Evolutionary conservation across 306 rosid species (phyloP), one percentile per base, ranked within the genome.

Genomic region (Rubus parviflorus): DNA sequence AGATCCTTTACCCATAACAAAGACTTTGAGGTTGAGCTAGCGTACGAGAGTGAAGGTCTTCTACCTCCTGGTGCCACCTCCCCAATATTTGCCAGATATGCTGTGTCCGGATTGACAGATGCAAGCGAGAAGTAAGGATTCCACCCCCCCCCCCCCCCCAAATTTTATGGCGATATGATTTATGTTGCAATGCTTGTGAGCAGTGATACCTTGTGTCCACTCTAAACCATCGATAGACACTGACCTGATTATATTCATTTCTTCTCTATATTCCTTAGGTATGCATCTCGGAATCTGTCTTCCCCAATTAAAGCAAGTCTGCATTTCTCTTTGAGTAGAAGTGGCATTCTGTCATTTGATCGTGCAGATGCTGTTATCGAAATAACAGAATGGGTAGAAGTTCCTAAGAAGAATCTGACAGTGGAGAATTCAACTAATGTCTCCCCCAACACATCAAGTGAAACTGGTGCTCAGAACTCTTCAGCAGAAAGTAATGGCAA

Each of bases 311-410:
- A 95, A 87, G 86, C 97, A 75, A 95, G 81, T 82, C 77, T 92
- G 77, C 97, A 95, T 80, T 92, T 92, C 85, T 89, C 97, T 82
- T 88, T 95, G 75, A 92, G 97, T 81, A 88, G 96, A 86, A 92
- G 99, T 88, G 99, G 97, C 84, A 80, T 92, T 80, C 81, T 95
- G 77, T 90, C 96, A 80, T 85, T 95, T 81, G 99, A 95, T 74
- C 89, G 97, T 80, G 97, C 97, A 66, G 99, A 92, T 79, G 97
- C 99, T 73, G 88, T 92, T 71, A 76, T 95, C 71, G 99, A 95
- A 88, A 88, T 89, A 76, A 74, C 93, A 20, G 99, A 95, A 86
- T 95, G 96, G 99, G 93, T 95, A 70, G 99, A 95, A 81, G 91
- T 95, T 83, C 97, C 92, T 64, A 88, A 61, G 77, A 90, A 87